These are phyloP conservation scores for Arbutus unedo DNA, from an alignment of 148 eudicot genomes.

Conservation along the genomic window DNA sequence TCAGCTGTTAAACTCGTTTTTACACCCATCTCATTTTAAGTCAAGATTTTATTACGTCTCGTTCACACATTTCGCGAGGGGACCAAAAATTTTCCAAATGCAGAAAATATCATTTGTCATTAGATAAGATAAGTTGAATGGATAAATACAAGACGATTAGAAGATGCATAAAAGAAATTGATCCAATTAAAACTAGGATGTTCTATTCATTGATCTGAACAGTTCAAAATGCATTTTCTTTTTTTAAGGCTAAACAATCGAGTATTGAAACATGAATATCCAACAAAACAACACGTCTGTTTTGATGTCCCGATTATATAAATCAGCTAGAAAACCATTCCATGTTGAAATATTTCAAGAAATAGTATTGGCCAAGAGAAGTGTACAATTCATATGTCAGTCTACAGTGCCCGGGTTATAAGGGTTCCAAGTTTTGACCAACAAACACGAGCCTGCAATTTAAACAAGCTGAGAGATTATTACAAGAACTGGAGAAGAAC, in stretches of 20 bases:
- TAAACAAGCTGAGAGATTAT: conserved; percentile 33
- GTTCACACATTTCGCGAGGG: no score
- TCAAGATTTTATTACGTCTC: no score
- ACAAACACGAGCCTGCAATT: not conserved
- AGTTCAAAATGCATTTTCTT: no score
- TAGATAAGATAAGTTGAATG: no score
- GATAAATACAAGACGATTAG: no score
- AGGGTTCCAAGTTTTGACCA: not conserved
- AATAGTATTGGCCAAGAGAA: not conserved
- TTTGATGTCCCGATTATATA: not conserved
- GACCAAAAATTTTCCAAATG: no score
- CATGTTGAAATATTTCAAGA: not conserved
- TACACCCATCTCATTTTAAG: no score
- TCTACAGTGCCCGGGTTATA: conserved; percentile 10
- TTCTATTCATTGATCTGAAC: no score
- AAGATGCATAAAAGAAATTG: no score
- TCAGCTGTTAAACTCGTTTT: no score
- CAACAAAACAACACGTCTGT: not conserved
- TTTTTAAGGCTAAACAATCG: not conserved
- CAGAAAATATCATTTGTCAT: no score
- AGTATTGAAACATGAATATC: not conserved
- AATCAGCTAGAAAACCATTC: not conserved
- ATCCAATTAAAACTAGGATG: no score
- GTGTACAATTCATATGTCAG: not conserved
- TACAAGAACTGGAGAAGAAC: conserved; percentile 28